Base-by-base conservation (phyloP, 768 basidiomycete species). In the Lanmaoa pseudosensibilis region DNA sequence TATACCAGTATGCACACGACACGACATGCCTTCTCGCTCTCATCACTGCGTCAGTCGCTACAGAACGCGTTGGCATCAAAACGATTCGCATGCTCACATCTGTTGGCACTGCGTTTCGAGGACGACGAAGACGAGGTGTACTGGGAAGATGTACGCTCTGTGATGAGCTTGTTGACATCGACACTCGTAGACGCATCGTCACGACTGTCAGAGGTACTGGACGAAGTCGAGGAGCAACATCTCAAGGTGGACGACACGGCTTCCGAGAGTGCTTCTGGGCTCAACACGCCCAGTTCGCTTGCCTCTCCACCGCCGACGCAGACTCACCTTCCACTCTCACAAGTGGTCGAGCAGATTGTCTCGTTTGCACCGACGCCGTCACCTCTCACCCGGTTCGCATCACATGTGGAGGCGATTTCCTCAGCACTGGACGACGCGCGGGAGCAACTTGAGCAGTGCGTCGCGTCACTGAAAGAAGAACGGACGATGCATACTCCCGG, bases 101-200 rank as follows among this genome's bases (percentile, higher is more conserved):
- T 94, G 4, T 77, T 94, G 3, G 91, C 91, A 5, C 69, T 94
- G 47, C 80, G 92, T 2, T 94, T 94, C 66, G 77, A 74, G 71
- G 85, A 86, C 45, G 83, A 83, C 46, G 88, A 86, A 34, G 88
- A 90, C 59, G 85, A 86, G 49, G 76, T 78, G 6, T 94, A 94
- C 62, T 94, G 91, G 91, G 91, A 92, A 62, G 86, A 92, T 62
- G 90, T 90, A 30, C 80, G 87, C 15, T 83, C 85, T 27, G 83
- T 94, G 47, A 86, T 92, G 78, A 77, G 76, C 13, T 68, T 93
- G 13, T 70, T 93, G 57, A 87, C 86, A 9, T 84, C 78, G 39
- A 80, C 88, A 10, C 77, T 93, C 34, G 76, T 77, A 3, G 90
- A 92, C 60, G 81, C 87, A 2, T 78, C 85, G 2, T 74, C 83